Evolutionary conservation across 2,329 filamentous ascomycete genomes (phyloP), one percentile per base, ranked within the genome.

Genomic region (Epicoccum sorghinum): DNA sequence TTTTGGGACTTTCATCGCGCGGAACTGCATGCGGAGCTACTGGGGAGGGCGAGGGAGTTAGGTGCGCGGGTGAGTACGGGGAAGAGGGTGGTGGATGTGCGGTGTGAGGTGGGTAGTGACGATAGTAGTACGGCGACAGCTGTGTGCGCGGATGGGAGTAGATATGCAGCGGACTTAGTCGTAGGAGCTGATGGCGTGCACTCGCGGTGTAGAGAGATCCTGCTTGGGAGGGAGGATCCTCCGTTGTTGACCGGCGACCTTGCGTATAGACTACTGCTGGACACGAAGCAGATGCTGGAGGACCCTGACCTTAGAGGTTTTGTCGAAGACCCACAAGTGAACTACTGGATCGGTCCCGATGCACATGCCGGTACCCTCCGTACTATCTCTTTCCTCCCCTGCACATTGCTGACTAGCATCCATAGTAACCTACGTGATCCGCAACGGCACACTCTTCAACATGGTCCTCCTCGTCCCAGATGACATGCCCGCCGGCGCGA

Each of bases 1-100:
- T 84, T 83, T 59, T 81, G 79, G 70, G 82, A 84, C 58, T 83
- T 85, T 36, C 82, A 85, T 59, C 77, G 82, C 8, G 80, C 81
- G 2, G 79, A 82, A 55, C 62, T 84, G 18, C 82, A 84, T 36
- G 71, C 68, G 30, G 78, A 75, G 36, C 69, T 85, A 4, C 61
- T 84, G 2, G 72, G 78, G 3, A 66, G 80, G 32, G 80, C 81
- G 4, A 48, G 73, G 3, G 78, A 82, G 50, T 68, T 85, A 0
- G 83, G 83, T 0, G 80, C 76, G 0, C 67, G 64, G 9, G 58
- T 84, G n/a, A 71, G 75, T 13, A 78, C 77, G 23, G 78, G 76
- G 33, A 70, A 79, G 2, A 73, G 76, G 39, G 78, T 83, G 0
- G 68, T 74, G 3, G 69, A 76, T 58, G 72, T 85, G 8, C 64